Conservation (phyloP, 129 eudicot species). For the Chrysanthemum seticuspe region DNA sequence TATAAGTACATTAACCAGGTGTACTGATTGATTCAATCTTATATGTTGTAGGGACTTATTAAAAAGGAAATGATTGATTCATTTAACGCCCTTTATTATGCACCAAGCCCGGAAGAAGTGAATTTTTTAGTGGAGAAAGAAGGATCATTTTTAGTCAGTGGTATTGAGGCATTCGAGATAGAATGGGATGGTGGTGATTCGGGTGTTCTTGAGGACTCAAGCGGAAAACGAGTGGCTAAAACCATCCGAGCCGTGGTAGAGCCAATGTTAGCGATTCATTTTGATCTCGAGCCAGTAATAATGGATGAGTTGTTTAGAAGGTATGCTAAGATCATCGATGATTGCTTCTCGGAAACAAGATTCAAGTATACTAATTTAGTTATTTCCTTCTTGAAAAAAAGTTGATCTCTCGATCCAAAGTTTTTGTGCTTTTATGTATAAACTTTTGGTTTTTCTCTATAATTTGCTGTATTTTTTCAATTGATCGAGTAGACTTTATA, state of each 20-base stretch:
- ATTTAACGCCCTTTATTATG: slow-evolving; percentile 59
- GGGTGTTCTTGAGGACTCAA: slow-evolving; percentile 12
- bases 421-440: not conserved
- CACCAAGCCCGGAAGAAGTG: slow-evolving; percentile 56
- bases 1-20: not conserved
- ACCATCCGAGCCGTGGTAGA: slow-evolving; percentile 70
- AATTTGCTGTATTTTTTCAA: not conserved
- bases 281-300: slow-evolving; percentile 36
- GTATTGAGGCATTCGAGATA: slow-evolving; percentile 37
- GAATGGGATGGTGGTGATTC: slow-evolving; percentile 46
- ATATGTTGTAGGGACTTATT: slow-evolving; percentile 47
- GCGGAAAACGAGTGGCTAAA: slow-evolving; percentile 44
- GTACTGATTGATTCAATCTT: not conserved
- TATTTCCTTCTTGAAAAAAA: slow-evolving; percentile 36
- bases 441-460: not conserved
- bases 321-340: slow-evolving; percentile 39
- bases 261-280: slow-evolving; percentile 48
- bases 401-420: not conserved
- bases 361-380: slow-evolving; percentile 34
- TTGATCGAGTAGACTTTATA: not conserved
- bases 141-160: slow-evolving; percentile 50
- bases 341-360: slow-evolving; percentile 14
- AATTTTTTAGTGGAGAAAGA: slow-evolving; percentile 34
- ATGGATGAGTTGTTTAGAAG: slow-evolving; percentile 54
- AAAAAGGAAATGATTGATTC: slow-evolving; percentile 54